Evolutionary conservation across 257 asterid species (phyloP).

Genomic region (Solanum boliviense): DNA sequence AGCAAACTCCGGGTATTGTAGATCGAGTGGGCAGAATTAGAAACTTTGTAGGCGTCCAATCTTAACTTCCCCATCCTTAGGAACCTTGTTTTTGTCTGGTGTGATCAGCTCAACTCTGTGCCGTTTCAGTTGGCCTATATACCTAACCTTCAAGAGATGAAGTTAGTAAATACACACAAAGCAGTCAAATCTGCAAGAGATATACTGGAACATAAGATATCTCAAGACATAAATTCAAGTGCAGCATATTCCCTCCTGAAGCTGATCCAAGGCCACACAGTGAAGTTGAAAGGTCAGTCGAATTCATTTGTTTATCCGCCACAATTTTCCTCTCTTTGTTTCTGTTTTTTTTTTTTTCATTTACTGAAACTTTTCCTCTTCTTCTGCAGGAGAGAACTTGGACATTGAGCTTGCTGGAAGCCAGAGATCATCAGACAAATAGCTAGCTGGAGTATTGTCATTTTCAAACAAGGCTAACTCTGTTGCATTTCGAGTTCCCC

Average conservation of each 20-base stretch:
- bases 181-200: neutral
- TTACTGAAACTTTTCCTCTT: no score
- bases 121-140: neutral
- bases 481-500: neutral
- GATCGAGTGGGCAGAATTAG: neutral
- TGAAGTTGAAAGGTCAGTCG: neutral
- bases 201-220: neutral
- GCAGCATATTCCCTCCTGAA: neutral
- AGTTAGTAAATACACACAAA: accelerated
- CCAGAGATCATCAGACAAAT: neutral
- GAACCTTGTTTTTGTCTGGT: neutral
- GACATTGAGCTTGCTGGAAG: neutral
- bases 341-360: no score
- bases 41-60: neutral
- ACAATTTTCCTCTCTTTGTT: no score
- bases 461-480: neutral
- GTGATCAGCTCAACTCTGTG: neutral
- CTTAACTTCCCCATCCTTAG: neutral
- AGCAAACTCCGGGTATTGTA: neutral
- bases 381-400: no score
- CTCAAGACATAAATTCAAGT: neutral
- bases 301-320: neutral
- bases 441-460: neutral
- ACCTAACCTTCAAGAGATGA: neutral
- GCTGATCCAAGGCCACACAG: neutral